Evolutionary conservation across 2,329 filamentous ascomycete genomes (phyloP).

Genomic region (Neonectria neomacrospora): DNA sequence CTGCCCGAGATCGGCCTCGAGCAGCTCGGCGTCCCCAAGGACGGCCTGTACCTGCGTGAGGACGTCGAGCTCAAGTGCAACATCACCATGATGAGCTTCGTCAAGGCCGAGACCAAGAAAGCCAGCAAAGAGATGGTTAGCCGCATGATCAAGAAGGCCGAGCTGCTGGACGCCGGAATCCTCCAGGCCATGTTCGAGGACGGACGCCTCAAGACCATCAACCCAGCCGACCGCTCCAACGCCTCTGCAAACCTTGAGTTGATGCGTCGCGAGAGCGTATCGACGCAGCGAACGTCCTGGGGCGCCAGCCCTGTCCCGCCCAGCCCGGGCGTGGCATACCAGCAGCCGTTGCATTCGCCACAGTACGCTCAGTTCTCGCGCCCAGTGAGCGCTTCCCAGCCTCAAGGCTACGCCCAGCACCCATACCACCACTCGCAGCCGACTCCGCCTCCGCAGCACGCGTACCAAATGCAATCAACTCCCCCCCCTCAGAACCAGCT

Average conservation of each 20-base stretch:
- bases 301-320: constrained; percentile 12
- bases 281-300: background rate
- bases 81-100: constrained; percentile 71
- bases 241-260: constrained; percentile 46
- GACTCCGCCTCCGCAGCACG: constrained; percentile 35
- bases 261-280: constrained; percentile 49
- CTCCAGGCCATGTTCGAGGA: constrained; percentile 75
- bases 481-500: constrained; percentile 16
- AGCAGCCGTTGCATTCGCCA: constrained; percentile 42
- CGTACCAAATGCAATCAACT: constrained; percentile 30
- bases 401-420: constrained; percentile 24
- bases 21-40: constrained; percentile 68
- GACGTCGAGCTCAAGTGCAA: constrained; percentile 79
- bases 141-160: constrained; percentile 77
- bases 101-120: constrained; percentile 73
- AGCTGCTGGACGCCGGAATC: constrained; percentile 73
- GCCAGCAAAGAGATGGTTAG: constrained; percentile 75
- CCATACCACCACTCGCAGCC: constrained; percentile 36
- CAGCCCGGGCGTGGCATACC: constrained; percentile 36
- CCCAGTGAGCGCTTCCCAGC: constrained; percentile 24
- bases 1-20: constrained; percentile 69
- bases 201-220: constrained; percentile 69
- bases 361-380: constrained; percentile 28
- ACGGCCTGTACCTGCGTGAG: constrained; percentile 75
- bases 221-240: constrained; percentile 62